Evolutionary conservation across 2,329 filamentous ascomycete genomes (phyloP), one percentile per base, ranked within the genome.

Genomic region (Sporothrix sp.): DNA sequence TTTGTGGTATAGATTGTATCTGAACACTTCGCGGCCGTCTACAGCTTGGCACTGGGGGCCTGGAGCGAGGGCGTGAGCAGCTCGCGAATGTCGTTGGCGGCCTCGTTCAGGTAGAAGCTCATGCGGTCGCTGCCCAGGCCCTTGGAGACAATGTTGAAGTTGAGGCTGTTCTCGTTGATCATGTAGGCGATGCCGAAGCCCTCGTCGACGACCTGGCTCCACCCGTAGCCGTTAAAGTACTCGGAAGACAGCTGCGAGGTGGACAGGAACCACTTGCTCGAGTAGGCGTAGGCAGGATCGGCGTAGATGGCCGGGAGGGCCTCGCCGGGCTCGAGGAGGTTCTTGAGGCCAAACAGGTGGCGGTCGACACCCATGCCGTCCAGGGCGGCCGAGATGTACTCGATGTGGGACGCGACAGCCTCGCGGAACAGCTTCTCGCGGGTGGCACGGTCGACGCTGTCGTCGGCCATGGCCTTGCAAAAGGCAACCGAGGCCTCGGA

Each of bases 151-250:
- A 98, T 82, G 71, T 98, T 98, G 74, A 98, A 97, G 78, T 97
- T 93, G 44, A 51, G 45, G 49, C 48, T 39, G 14, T 53, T 57
- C 53, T 53, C 52, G 52, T 48, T 51, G 67, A 98, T 97, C 93
- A 98, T 98, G 67, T 98, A 98, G 35, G 93, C 93, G 64, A 98
- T 95, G 58, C 93, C 93, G 70, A 93, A 98, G 27, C 93, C 93
- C 54, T 85, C 87, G 63, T 97, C 90, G 50, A 97, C 85, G 48
- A 98, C 93, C 73, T 98, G 91, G 64, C 86, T 93, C 93, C 93
- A 98, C 40, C 93, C 93, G 68, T 98, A 98, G 21, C 94, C 93
- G 66, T 98, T 98, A 71, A 97, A 98, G 75, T 87, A 96, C 73
- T 98, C 94, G 30, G 84, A 90, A 69, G 85, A 93, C 65, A 98